A percentile compares a stretch with the other conserved stretches of the same genome.
Conservation (phyloP, 306 rosid genomes). For the Sophora flavescens region DNA sequence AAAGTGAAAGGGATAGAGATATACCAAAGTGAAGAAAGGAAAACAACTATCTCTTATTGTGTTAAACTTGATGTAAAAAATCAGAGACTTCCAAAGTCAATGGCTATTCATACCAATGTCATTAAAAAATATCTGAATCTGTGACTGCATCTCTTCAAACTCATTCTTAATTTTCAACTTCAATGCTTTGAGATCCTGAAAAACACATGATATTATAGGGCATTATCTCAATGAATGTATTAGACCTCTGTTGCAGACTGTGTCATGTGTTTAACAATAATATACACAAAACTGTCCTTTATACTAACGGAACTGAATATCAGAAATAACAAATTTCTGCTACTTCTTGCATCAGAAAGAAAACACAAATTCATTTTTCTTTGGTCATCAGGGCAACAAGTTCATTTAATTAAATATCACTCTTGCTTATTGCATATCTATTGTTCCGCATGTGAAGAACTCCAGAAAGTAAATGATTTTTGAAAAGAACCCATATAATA, state of each 20-base stretch:
- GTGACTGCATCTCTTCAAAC: slow-evolving; percentile 71
- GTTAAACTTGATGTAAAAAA: slow-evolving; percentile 2
- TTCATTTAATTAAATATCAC: slow-evolving; percentile 8
- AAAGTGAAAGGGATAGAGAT: neutral
- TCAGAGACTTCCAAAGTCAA: slow-evolving; percentile 32
- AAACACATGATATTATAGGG: slow-evolving; percentile 32
- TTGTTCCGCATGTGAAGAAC: slow-evolving; percentile 1
- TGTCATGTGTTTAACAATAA: neutral
- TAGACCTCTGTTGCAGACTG: neutral
- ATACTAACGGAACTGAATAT: neutral
- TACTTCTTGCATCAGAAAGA: neutral
- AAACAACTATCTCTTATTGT: slow-evolving; percentile 16
- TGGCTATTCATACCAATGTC: slow-evolving; percentile 66
- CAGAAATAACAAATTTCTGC: slow-evolving; percentile 3
- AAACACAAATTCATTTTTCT: neutral
- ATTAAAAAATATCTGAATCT: slow-evolving; percentile 65
- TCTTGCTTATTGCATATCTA: neutral
- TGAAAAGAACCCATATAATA: neutral
- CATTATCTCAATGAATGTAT: slow-evolving; percentile 1
- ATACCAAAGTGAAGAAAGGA: neutral
- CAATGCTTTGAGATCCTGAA: slow-evolving; percentile 81
- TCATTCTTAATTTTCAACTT: slow-evolving; percentile 67
- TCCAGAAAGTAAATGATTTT: neutral
- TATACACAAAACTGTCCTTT: neutral
- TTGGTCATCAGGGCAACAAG: neutral